Evolutionary conservation across 2,329 filamentous ascomycete genomes (phyloP).

Genomic region (Rachicladosporium sp.): DNA sequence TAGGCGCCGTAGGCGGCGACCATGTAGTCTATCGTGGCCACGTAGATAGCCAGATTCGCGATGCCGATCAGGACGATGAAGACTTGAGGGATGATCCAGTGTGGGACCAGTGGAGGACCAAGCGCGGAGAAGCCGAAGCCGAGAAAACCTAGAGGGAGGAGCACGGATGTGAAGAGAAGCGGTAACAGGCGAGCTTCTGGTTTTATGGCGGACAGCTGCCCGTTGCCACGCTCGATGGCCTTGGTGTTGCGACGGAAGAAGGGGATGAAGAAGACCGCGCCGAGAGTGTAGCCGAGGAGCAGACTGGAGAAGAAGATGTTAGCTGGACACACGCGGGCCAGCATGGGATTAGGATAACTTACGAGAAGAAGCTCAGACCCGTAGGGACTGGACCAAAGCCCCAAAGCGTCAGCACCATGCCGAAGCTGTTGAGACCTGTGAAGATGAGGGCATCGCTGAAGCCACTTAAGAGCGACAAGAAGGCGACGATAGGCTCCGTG

Average conservation of each 20-base stretch:
- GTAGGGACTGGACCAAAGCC: constrained; percentile 42
- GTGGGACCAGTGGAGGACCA: constrained; percentile 32
- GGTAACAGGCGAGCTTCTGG: constrained; percentile 27
- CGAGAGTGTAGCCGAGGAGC: constrained; percentile 1
- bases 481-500: constrained; percentile 58
- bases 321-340: too few relatives aligned
- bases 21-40: constrained; percentile 64
- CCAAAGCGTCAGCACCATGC: constrained; percentile 55
- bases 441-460: constrained; percentile 64
- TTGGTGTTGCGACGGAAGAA: constrained; percentile 42
- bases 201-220: constrained; percentile 46
- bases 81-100: constrained; percentile 54
- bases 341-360: too few relatives aligned
- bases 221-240: constrained; percentile 50
- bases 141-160: constrained; percentile 49
- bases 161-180: constrained; percentile 32
- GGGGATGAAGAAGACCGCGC: constrained; percentile 40
- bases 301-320: too few relatives aligned
- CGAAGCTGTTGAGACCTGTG: constrained; percentile 61
- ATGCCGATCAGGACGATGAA: constrained; percentile 55
- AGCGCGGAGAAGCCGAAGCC: constrained; percentile 57
- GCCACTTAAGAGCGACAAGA: constrained; percentile 54
- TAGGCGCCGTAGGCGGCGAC: constrained; percentile 59
- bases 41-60: constrained; percentile 60
- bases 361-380: constrained; percentile 48